Percentiles rank a stretch among this genome's conserved stretches.
Conservation (phyloP, 208 protist genomes). For the Naegleria fowleri region DNA sequence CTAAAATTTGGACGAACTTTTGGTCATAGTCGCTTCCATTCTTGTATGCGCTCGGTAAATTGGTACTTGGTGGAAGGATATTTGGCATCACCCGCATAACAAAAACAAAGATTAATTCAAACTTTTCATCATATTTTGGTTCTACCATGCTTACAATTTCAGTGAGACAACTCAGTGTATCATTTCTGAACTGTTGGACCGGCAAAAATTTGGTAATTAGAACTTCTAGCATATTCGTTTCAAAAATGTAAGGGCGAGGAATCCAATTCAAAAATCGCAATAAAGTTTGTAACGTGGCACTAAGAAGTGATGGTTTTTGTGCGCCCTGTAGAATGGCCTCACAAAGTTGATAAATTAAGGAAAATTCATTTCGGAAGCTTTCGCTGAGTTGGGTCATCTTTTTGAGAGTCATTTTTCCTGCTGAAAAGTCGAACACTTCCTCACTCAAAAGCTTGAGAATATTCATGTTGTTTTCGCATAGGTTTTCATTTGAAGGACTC, state of each 20-base stretch:
- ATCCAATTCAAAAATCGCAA: slow-evolving; percentile 41
- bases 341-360: slow-evolving; percentile 86
- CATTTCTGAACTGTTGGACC: slow-evolving; percentile 55
- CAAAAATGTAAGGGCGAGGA: slow-evolving; percentile 74
- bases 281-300: slow-evolving; percentile 36
- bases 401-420: slow-evolving; percentile 85
- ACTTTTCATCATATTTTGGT: slow-evolving; percentile 38
- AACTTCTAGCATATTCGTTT: slow-evolving; percentile 72
- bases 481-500: slow-evolving; percentile 70
- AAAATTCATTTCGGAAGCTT: slow-evolving; percentile 85
- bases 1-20: slow-evolving; percentile 76
- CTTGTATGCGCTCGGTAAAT: slow-evolving; percentile 49
- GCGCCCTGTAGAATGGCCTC: slow-evolving; percentile 45
- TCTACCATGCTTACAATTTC: slow-evolving; percentile 67
- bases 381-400: slow-evolving; percentile 92
- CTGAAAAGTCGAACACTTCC: slow-evolving; percentile 95
- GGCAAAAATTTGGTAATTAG: slow-evolving; percentile 68
- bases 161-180: slow-evolving; percentile 69
- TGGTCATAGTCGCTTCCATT: slow-evolving; percentile 55
- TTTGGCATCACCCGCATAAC: slow-evolving; percentile 49
- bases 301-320: slow-evolving; percentile 48
- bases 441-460: slow-evolving; percentile 87
- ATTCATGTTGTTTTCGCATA: slow-evolving; percentile 96
- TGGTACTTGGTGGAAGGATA: slow-evolving; percentile 42
- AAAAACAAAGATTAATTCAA: slow-evolving; percentile 57